Evolutionary conservation across 306 rosid genomes (phyloP).

Genomic region (Cotoneaster glaucophyllus): DNA sequence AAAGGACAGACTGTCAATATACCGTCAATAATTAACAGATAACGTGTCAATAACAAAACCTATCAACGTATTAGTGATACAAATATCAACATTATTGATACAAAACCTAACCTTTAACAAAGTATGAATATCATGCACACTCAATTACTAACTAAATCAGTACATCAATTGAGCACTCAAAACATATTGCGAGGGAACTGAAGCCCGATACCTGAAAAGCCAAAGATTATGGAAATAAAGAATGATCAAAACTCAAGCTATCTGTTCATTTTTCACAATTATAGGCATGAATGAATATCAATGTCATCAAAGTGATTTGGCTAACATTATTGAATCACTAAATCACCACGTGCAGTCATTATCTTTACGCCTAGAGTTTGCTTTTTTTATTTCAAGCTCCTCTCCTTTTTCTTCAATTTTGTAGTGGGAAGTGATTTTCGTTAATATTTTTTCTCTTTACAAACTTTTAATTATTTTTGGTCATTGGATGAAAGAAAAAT

Average conservation of each 20-base stretch:
- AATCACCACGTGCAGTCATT: conserved; percentile 9
- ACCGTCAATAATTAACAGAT: no score
- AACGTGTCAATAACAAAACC: no score
- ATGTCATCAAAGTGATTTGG: neutral
- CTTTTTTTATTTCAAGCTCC: conserved; percentile 13
- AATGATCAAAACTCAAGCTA: neutral
- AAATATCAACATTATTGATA: neutral
- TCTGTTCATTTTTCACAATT: neutral
- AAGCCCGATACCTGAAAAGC: neutral
- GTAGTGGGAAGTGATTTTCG: neutral
- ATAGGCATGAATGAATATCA: neutral
- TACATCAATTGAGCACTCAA: neutral
- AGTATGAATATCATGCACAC: neutral
- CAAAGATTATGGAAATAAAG: neutral
- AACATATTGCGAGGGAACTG: neutral
- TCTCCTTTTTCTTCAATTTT: conserved; percentile 9
- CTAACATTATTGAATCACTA: conserved; percentile 9
- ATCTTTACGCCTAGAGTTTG: neutral
- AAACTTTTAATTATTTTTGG: no score
- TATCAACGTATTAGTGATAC: no score
- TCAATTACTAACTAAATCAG: neutral
- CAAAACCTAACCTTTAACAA: neutral
- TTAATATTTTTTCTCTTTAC: neutral
- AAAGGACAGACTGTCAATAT: no score
- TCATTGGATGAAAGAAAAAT: no score